Evolutionary conservation across 2,329 filamentous ascomycete species (phyloP).

Genomic region (Didymella arachidicola): DNA sequence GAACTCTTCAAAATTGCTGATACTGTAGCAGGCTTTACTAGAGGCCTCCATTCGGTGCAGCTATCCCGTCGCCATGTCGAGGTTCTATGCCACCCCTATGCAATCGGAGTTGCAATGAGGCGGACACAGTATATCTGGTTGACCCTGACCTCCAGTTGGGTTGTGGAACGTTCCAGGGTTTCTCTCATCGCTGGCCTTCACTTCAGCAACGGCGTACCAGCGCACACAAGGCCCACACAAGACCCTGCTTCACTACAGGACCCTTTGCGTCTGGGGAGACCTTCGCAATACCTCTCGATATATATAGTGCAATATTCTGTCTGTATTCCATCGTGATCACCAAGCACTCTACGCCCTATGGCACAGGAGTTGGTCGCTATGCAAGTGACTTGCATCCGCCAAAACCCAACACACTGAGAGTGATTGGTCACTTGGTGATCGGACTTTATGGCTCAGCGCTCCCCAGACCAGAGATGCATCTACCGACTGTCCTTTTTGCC

Average conservation of each 20-base stretch:
- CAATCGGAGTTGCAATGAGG: background rate
- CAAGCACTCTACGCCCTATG: slow-evolving; percentile 6
- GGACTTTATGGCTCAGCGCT: slow-evolving; percentile 14
- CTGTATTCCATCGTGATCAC: background rate
- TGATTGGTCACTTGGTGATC: background rate
- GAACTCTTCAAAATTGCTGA: background rate
- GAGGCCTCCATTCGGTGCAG: background rate
- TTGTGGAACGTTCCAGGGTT: background rate
- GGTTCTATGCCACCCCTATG: background rate
- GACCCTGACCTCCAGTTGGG: background rate
- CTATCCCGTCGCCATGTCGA: background rate
- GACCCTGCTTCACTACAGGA: background rate
- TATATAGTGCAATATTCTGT: background rate
- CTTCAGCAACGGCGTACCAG: background rate
- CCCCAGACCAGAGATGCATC: slow-evolving; percentile 9
- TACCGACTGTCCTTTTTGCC: slow-evolving; percentile 9
- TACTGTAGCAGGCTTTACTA: background rate
- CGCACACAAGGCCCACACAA: background rate
- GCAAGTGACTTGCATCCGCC: slow-evolving; percentile 1
- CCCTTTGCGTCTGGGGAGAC: background rate
- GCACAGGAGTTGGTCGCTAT: slow-evolving; percentile 14
- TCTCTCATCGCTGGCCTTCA: background rate
- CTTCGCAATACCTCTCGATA: background rate
- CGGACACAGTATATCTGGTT: background rate
- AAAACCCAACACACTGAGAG: slow-evolving; percentile 3